A percentile compares a stretch with the other conserved stretches of the same genome.
phyloP scores from a whole-genome alignment of 495 filamentous ascomycete species.

The Penicillium fimorum region DNA sequence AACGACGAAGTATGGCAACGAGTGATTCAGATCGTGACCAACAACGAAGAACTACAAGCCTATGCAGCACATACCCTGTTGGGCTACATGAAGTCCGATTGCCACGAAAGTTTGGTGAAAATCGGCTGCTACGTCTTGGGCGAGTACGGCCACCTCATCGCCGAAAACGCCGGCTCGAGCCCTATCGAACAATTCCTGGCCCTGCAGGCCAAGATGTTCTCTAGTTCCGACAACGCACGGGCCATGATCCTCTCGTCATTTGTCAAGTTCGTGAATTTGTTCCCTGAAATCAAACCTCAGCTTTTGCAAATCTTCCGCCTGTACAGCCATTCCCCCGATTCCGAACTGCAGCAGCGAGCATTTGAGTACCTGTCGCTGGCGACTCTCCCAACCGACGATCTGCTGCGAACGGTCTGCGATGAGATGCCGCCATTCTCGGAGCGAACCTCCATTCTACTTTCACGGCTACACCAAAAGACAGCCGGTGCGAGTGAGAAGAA shows the following conservation, averaged over 20 bases:
- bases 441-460: conserved; percentile 85
- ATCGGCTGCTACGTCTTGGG: conserved; percentile 95
- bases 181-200: conserved; percentile 98
- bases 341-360: conserved; percentile 92
- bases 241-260: conserved; percentile 94
- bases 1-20: conserved; percentile 99
- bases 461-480: conserved; percentile 89
- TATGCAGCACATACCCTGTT: conserved; percentile 93
- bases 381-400: conserved; percentile 81
- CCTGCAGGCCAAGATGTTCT: conserved; percentile 83
- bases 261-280: conserved; percentile 97
- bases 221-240: conserved; percentile 81
- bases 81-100: conserved; percentile 85
- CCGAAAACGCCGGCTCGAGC: conserved; percentile 88
- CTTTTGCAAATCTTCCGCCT: conserved; percentile 83
- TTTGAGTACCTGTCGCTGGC: conserved; percentile 93
- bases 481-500: conserved; percentile 87
- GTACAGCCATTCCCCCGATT: conserved; percentile 93
- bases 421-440: conserved; percentile 99
- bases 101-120: conserved; percentile 95
- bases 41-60: conserved; percentile 96
- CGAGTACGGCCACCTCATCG: conserved; percentile 96
- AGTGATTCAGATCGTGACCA: conserved; percentile 98
- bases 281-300: conserved; percentile 97
- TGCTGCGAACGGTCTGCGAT: conserved; percentile 93